These are phyloP conservation scores for Rosa rugosa DNA, from an alignment of 306 rosid species.

Conservation along the genomic window DNA sequence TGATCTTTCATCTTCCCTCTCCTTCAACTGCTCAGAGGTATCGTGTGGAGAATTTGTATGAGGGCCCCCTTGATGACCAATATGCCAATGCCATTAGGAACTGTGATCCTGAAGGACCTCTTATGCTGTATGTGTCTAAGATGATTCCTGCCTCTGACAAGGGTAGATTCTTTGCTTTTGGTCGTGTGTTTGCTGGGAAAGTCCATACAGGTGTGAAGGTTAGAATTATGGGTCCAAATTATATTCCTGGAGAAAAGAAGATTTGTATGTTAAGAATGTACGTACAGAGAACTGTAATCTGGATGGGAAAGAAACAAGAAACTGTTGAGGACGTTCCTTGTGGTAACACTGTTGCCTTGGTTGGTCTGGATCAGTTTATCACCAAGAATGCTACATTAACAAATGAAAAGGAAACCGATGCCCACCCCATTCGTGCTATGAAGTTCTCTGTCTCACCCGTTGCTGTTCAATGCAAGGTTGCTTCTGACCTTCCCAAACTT, in stretches of 20 bases:
- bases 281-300: slow-evolving; percentile 88
- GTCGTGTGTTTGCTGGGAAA: slow-evolving; percentile 82
- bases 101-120: slow-evolving; percentile 90
- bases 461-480: no score
- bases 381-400: slow-evolving; percentile 93
- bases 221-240: slow-evolving; percentile 94
- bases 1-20: slow-evolving; percentile 90
- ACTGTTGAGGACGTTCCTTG: slow-evolving; percentile 92
- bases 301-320: slow-evolving; percentile 96
- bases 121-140: slow-evolving; percentile 87
- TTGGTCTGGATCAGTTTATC: slow-evolving; percentile 82
- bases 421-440: no score
- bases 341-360: slow-evolving; percentile 86
- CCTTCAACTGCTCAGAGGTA: slow-evolving; percentile 70
- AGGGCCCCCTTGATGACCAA: slow-evolving; percentile 84
- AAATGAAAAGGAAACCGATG: no score
- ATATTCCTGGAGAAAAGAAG: slow-evolving; percentile 86
- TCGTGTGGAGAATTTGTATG: slow-evolving; percentile 91
- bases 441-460: no score
- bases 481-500: slow-evolving; percentile 67
- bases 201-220: slow-evolving; percentile 88
- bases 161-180: slow-evolving; percentile 89
- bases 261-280: slow-evolving; percentile 69
- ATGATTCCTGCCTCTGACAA: slow-evolving; percentile 96
- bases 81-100: slow-evolving; percentile 72